Evolutionary conservation across 2,329 filamentous ascomycete genomes (phyloP).

Genomic region (Apiospora hydei): DNA sequence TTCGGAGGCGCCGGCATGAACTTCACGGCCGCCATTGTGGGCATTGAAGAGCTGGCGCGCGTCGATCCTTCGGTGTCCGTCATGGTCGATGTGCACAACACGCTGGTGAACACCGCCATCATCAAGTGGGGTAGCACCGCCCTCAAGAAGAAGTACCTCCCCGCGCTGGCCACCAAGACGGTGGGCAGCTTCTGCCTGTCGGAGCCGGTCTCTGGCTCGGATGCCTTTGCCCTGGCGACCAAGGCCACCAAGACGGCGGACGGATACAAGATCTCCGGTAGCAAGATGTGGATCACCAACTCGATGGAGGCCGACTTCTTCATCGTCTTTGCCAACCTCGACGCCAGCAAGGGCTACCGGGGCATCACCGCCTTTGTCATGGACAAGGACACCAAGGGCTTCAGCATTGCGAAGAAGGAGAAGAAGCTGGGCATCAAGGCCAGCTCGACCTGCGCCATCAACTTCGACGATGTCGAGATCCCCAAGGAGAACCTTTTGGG

Average conservation of each 20-base stretch:
- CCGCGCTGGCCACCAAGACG: constrained; percentile 87
- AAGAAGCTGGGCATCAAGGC: constrained; percentile 98
- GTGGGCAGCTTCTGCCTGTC: constrained; percentile 93
- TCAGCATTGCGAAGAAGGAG: constrained; percentile 98
- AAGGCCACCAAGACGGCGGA: constrained; percentile 83
- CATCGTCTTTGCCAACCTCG: constrained; percentile 96
- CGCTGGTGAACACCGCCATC: constrained; percentile 92
- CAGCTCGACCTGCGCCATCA: constrained; percentile 95
- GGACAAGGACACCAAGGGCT: constrained; percentile 87
- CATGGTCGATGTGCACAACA: constrained; percentile 97
- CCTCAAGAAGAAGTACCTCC: constrained; percentile 85
- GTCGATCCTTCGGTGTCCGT: constrained; percentile 96
- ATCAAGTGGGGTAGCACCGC: constrained; percentile 82
- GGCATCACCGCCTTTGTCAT: constrained; percentile 96
- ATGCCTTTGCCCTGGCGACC: constrained; percentile 94
- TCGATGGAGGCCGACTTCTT: constrained; percentile 92
- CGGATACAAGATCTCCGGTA: constrained; percentile 87
- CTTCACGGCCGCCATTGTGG: constrained; percentile 95
- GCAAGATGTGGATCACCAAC: constrained; percentile 99
- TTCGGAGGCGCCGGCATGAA: constrained; percentile 98
- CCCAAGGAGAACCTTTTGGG: constrained; percentile 89
- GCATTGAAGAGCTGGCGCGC: constrained; percentile 93
- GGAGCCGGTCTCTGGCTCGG: constrained; percentile 90
- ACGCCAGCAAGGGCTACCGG: constrained; percentile 92
- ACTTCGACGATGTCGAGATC: constrained; percentile 94